These are phyloP conservation scores for Brassica rapa DNA, from an alignment of 345 rosid species.

Conservation along the genomic window DNA sequence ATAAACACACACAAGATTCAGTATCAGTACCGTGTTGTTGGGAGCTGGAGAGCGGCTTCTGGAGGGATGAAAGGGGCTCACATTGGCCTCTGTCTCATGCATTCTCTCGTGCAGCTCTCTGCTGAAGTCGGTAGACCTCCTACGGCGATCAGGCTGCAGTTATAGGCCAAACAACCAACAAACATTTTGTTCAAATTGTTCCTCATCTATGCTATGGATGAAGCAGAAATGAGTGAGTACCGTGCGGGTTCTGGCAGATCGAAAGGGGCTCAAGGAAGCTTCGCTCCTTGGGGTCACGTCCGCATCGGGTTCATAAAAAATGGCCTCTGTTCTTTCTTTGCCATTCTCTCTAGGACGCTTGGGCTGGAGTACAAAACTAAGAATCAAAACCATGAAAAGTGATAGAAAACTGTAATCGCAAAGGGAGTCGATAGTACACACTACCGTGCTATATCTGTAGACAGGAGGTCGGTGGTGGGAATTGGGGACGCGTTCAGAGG, in stretches of 20 bases:
- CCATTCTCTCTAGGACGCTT: constrained; percentile 26
- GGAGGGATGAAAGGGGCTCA: constrained; percentile 41
- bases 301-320: constrained; percentile 28
- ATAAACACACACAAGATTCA: neutral
- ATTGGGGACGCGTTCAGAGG: constrained; percentile 35
- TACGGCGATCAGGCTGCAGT: constrained; percentile 37
- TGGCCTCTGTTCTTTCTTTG: constrained; percentile 16
- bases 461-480: constrained; percentile 38
- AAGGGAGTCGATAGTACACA: neutral
- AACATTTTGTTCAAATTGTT: neutral
- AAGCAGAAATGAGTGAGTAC: constrained; percentile 16
- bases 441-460: constrained; percentile 33
- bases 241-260: constrained; percentile 33
- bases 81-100: constrained; percentile 36
- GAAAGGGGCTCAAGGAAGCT: constrained; percentile 25
- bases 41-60: constrained; percentile 41
- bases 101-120: constrained; percentile 32
- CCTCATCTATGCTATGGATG: neutral
- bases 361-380: constrained; percentile 9
- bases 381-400: neutral
- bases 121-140: constrained; percentile 31
- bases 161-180: constrained; percentile 1
- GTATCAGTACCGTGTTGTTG: constrained; percentile 23
- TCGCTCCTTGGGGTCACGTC: constrained; percentile 34
- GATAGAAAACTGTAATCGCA: neutral